Evolutionary conservation across 495 filamentous ascomycete genomes (phyloP).

Genomic region (Xylaria longipes): DNA sequence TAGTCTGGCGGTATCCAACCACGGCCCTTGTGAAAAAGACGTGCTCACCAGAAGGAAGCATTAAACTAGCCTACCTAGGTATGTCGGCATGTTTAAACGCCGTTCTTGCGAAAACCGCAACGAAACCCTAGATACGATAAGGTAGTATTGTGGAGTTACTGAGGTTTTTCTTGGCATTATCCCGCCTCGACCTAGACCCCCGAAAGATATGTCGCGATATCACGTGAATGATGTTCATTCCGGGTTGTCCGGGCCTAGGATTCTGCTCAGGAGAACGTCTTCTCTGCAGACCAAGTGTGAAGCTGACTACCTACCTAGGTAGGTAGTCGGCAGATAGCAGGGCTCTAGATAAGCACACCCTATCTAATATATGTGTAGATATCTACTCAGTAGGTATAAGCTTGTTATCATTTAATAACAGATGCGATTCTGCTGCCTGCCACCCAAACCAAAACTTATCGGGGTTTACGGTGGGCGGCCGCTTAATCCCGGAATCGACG

Average conservation of each 20-base stretch:
- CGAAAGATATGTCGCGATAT: slow-evolving; percentile 15
- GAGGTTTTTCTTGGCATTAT: background rate
- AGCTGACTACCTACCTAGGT: no score
- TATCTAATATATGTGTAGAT: background rate
- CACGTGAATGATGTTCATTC: slow-evolving; percentile 41
- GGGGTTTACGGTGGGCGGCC: background rate
- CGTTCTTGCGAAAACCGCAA: slow-evolving; percentile 14
- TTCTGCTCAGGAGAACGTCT: background rate
- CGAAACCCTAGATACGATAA: background rate
- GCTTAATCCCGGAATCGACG: background rate
- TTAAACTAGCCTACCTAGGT: background rate
- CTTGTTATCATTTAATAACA: background rate
- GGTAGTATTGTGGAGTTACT: background rate
- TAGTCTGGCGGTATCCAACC: background rate
- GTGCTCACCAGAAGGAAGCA: background rate
- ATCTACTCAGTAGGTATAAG: no score
- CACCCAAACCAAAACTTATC: background rate
- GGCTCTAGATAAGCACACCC: background rate
- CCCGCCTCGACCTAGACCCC: background rate
- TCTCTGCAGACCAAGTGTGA: background rate
- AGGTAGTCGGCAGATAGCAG: background rate
- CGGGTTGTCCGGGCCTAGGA: background rate
- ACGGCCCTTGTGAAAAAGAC: background rate
- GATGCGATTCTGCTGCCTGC: background rate
- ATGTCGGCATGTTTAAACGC: background rate